Base-by-base conservation (phyloP, 805 yeast species). In the Spathaspora hagerdaliae region DNA sequence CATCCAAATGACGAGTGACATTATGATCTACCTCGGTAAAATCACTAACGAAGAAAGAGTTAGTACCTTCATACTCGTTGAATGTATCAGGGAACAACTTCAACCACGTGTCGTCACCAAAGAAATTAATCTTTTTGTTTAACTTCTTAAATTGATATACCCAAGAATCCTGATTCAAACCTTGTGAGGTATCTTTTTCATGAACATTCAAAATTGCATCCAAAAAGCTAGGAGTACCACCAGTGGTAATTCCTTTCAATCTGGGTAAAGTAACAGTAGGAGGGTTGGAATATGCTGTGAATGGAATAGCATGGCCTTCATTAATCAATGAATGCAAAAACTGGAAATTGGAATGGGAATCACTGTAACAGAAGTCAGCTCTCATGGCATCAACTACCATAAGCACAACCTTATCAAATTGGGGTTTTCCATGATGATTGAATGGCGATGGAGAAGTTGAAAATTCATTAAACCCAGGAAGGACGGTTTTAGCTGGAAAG, bases 21-120 rank as follows among this genome's bases (percentile, higher is more conserved):
- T 94, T 94, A 51, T 77, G 74, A 56, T 94, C 99, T 3, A 94
- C 99, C 52, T 91, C 94, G 1, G 92, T 87, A 61, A 87, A 94
- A 61, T 94, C 99, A 44, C 94, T 84, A 1, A 94, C 99, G 60
- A 87, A 94, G 60, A 94, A 94, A 42, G 97, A 89, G 38, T 87
- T 82, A 0, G 98, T 92, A 1, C 98, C 98, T 35, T 94, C 98
- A 27, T 61, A 67, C 39, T 75, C 71, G 15, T 73, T 71, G 57
- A 92, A 91, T 6, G 45, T 53, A 6, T 59, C 59, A 0, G 97
- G 96, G 53, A 91, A 94, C 41, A 94, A 71, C 58, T 89, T 91
- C 50, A 91, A 64, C 99, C 99, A 94, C 1, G 99, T 94, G 60
- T 94, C 99, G 64, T 94, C 99, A 31, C 99, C 99, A 68, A 78